Conservation (phyloP, 2,329 filamentous ascomycete genomes). For the Ascochyta pisi region DNA sequence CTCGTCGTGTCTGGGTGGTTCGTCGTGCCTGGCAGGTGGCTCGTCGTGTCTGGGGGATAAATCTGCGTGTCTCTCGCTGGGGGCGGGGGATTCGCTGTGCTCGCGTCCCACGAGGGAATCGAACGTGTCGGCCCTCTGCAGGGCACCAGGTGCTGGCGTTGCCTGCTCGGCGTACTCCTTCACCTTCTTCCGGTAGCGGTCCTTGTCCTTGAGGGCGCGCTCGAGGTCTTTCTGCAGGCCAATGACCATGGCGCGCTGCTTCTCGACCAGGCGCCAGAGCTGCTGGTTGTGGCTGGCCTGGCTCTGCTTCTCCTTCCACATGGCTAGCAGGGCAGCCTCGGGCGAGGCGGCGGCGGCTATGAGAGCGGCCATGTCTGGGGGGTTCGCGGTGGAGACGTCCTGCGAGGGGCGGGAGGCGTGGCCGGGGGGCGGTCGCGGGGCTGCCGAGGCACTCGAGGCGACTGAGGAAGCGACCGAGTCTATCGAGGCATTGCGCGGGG, state of each 20-base stretch:
- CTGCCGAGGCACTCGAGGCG: slow-evolving; percentile 47
- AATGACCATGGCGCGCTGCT: slow-evolving; percentile 91
- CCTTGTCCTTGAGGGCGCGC: slow-evolving; percentile 89
- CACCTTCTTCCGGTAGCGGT: slow-evolving; percentile 87
- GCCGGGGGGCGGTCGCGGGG: slow-evolving; percentile 61
- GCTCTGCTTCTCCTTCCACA: slow-evolving; percentile 90
- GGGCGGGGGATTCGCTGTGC: slow-evolving; percentile 48
- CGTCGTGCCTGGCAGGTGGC: slow-evolving; percentile 27
- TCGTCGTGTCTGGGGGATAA: slow-evolving; percentile 25
- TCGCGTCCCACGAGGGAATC: slow-evolving; percentile 46
- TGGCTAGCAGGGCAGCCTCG: slow-evolving; percentile 85
- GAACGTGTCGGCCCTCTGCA: slow-evolving; percentile 45
- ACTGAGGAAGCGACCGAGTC: slow-evolving; percentile 84
- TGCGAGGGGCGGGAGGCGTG: slow-evolving; percentile 65
- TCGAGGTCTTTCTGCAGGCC: slow-evolving; percentile 95
- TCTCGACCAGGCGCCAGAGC: slow-evolving; percentile 94
- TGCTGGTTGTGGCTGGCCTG: slow-evolving; percentile 89
- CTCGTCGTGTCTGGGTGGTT: slow-evolving; percentile 47
- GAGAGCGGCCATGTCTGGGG: slow-evolving; percentile 78
- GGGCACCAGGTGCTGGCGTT: slow-evolving; percentile 44
- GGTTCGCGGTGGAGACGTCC: slow-evolving; percentile 59
- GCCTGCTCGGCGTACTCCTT: slow-evolving; percentile 72
- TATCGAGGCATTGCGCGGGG: slow-evolving; percentile 81
- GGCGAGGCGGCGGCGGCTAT: slow-evolving; percentile 86
- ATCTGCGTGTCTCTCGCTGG: slow-evolving; percentile 42